Conservation (phyloP, 176 grass and related monocot species). For the sorghum (Sorghum bicolor) region DNA sequence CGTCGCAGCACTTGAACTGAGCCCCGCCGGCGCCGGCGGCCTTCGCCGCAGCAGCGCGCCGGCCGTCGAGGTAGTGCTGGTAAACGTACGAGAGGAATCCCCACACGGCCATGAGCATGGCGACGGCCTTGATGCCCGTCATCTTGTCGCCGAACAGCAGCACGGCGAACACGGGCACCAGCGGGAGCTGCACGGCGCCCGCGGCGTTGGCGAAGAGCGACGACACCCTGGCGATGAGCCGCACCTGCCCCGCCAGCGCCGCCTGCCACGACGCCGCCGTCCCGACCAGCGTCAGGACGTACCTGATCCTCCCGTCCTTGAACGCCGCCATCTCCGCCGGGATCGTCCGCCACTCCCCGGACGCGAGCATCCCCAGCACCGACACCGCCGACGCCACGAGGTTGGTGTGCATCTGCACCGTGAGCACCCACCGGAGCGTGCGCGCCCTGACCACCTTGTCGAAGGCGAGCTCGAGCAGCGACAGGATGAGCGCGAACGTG, state of each 20-base stretch:
- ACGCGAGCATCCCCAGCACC: conserved; percentile 39
- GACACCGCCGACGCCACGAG: conserved; percentile 32
- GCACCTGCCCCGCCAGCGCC: conserved; percentile 28
- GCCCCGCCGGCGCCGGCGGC: neutral
- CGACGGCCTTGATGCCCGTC: conserved; percentile 58
- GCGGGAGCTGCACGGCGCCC: conserved; percentile 41
- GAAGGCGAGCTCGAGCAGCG: conserved; percentile 58
- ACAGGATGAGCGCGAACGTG: conserved; percentile 51
- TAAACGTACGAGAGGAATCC: conserved; percentile 73
- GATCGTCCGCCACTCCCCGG: conserved; percentile 47
- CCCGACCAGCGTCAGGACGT: conserved; percentile 59
- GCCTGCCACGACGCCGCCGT: conserved; percentile 53
- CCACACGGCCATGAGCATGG: conserved; percentile 76
- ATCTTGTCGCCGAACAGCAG: conserved; percentile 66
- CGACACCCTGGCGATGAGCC: conserved; percentile 53
- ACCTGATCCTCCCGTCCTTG: conserved; percentile 39
- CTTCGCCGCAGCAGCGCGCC: neutral
- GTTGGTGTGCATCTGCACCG: conserved; percentile 34
- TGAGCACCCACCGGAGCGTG: conserved; percentile 37
- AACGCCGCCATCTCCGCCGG: conserved; percentile 47
- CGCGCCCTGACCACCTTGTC: conserved; percentile 35
- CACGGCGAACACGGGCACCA: conserved; percentile 71
- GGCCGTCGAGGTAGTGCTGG: conserved; percentile 66
- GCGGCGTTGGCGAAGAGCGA: conserved; percentile 82
- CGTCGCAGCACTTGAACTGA: neutral